Evolutionary conservation across 345 rosid genomes (phyloP).

Genomic region (Eucalyptus fibrosa): DNA sequence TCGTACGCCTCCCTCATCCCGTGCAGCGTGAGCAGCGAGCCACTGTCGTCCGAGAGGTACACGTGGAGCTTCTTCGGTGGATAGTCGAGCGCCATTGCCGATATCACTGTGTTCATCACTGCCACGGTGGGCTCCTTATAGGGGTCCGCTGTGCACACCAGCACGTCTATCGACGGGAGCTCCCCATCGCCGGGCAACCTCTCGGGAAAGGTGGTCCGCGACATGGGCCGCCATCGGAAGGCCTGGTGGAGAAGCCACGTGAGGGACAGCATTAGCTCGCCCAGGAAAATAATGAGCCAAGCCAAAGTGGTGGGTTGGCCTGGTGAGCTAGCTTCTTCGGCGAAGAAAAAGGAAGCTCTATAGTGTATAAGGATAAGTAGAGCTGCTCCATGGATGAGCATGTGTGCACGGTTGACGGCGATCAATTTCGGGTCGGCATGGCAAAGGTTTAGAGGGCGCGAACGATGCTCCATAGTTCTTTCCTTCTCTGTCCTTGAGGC

Average conservation of each 20-base stretch:
- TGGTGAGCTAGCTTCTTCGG: background rate
- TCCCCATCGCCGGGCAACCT: conserved; percentile 16
- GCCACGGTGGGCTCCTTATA: conserved; percentile 69
- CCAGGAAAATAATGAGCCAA: conserved; percentile 10
- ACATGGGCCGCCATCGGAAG: conserved; percentile 13
- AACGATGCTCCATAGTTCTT: background rate
- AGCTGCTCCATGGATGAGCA: conserved; percentile 11
- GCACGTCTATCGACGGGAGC: conserved; percentile 51
- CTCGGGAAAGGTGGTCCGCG: conserved; percentile 14
- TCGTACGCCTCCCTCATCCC: conserved; percentile 57
- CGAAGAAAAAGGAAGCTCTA: conserved; percentile 14
- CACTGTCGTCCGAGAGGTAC: conserved; percentile 75
- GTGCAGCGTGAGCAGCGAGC: conserved; percentile 52
- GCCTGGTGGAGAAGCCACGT: conserved; percentile 15
- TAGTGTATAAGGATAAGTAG: conserved; percentile 9
- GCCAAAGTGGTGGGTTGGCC: background rate
- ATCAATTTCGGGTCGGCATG: background rate
- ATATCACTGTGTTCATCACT: conserved; percentile 62
- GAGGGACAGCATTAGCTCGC: conserved; percentile 11
- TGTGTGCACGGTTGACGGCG: conserved; percentile 3
- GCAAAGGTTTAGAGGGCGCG: conserved; percentile 12
- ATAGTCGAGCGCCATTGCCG: conserved; percentile 69
- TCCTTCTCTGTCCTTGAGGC: background rate
- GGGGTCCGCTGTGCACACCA: conserved; percentile 88
- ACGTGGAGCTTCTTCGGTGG: conserved; percentile 59